Percentiles rank a stretch among this genome's conserved stretches.
These are phyloP conservation scores for Juncus effusus DNA, from an alignment of 176 grass and related monocot species.

Conservation along the genomic window DNA sequence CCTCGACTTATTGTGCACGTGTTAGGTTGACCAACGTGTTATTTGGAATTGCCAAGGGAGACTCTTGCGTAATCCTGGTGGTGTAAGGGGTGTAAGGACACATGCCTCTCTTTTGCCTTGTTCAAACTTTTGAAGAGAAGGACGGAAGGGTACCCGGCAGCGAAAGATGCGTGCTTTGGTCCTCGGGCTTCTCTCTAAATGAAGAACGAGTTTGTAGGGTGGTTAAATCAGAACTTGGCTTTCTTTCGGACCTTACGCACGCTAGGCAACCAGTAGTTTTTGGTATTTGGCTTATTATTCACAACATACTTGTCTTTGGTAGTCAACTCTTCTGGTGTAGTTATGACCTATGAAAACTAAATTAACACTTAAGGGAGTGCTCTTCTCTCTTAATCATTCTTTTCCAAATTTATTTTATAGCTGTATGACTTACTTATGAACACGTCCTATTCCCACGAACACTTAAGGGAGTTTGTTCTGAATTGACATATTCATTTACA, in stretches of 20 bases:
- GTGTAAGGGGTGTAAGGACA: constrained; percentile 8
- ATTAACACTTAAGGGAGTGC: too few relatives aligned
- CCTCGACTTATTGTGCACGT: too few relatives aligned
- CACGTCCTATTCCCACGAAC: too few relatives aligned
- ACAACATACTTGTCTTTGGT: background rate
- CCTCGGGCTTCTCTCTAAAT: constrained; percentile 12
- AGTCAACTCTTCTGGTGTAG: background rate
- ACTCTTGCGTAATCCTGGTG: background rate
- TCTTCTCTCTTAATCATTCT: too few relatives aligned
- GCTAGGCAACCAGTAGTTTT: constrained; percentile 7
- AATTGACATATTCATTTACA: too few relatives aligned
- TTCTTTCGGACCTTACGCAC: background rate
- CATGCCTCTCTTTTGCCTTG: constrained; percentile 47
- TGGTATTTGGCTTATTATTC: constrained; percentile 36
- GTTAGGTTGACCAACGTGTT: background rate
- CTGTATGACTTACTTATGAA: too few relatives aligned
- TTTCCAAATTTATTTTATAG: too few relatives aligned
- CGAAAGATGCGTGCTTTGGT: constrained; percentile 16
- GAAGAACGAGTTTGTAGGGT: constrained; percentile 26
- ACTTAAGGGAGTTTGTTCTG: too few relatives aligned
- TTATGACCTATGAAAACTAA: too few relatives aligned
- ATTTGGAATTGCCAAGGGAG: constrained; percentile 6
- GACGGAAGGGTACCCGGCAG: background rate
- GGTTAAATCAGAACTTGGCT: constrained; percentile 30
- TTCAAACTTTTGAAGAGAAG: constrained; percentile 41